Evolutionary conservation across 2,329 filamentous ascomycete species (phyloP).

Genomic region (Pseudopyricularia javanii): DNA sequence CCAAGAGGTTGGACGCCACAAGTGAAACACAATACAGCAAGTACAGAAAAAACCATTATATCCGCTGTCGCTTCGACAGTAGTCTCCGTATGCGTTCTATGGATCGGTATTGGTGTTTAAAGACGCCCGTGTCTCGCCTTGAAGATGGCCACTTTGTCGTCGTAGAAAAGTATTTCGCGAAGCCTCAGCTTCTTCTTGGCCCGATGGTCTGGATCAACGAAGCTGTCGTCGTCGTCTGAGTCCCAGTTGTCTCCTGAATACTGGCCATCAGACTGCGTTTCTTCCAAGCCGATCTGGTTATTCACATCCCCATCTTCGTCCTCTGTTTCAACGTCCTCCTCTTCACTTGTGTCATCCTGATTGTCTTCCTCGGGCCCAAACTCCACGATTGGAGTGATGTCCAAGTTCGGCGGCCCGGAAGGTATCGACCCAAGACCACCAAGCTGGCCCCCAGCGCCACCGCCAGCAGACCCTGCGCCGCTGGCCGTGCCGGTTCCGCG

Average conservation of each 20-base stretch:
- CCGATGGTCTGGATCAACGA: conserved; percentile 28
- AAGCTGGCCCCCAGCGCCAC: conserved; percentile 7
- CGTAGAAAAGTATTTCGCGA: conserved; percentile 72
- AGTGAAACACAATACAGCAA: neutral
- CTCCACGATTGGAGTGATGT: conserved; percentile 4
- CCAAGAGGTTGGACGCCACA: neutral
- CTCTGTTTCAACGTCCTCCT: conserved; percentile 31
- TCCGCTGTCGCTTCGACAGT: neutral
- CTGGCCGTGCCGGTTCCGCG: conserved; percentile 15
- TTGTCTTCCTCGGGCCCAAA: conserved; percentile 24
- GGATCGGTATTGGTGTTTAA: conserved; percentile 10
- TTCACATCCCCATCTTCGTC: conserved; percentile 32
- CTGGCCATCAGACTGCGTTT: conserved; percentile 20
- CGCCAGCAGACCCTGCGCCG: conserved; percentile 3
- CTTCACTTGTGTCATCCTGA: conserved; percentile 27
- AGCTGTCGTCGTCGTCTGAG: conserved; percentile 36
- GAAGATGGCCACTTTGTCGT: conserved; percentile 73
- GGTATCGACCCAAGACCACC: conserved; percentile 1
- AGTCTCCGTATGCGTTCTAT: neutral
- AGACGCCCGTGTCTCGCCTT: conserved; percentile 54
- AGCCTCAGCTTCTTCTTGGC: conserved; percentile 42
- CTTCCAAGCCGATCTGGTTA: conserved; percentile 9
- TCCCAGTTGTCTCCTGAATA: conserved; percentile 14
- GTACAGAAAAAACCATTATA: neutral
- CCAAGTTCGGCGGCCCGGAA: conserved; percentile 1